These are phyloP conservation scores for Debaryomycetaceae sp. DNA, from an alignment of 1,139 yeast species.

Conservation along the genomic window DNA sequence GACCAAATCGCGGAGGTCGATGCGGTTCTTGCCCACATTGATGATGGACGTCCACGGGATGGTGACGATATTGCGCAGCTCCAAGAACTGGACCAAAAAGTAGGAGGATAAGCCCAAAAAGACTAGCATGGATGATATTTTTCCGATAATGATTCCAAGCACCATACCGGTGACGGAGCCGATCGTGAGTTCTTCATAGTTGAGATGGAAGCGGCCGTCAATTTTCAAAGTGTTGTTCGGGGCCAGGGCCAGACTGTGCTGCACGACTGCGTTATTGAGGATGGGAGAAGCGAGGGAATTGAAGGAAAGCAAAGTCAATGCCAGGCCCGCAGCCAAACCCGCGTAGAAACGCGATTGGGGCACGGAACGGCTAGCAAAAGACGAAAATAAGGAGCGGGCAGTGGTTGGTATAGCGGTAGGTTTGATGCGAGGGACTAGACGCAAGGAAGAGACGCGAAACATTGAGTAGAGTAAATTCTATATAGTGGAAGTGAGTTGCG, in stretches of 20 bases:
- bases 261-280: slow-evolving; percentile 4
- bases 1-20: slow-evolving; percentile 42
- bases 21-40: slow-evolving; percentile 31
- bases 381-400: too few species aligned
- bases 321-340: not conserved
- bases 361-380: not conserved
- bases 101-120: slow-evolving; percentile 41
- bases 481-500: too few species aligned
- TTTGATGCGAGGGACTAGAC: not conserved
- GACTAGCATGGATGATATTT: slow-evolving; percentile 48
- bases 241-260: slow-evolving; percentile 1
- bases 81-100: slow-evolving; percentile 46
- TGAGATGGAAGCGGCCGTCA: slow-evolving; percentile 14
- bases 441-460: not conserved
- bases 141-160: slow-evolving; percentile 56
- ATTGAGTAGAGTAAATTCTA: too few species aligned
- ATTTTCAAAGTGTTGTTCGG: not conserved
- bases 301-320: not conserved
- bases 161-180: slow-evolving; percentile 61
- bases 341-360: not conserved
- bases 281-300: slow-evolving; percentile 1
- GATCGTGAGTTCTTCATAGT: slow-evolving; percentile 56
- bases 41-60: slow-evolving; percentile 39
- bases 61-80: slow-evolving; percentile 43
- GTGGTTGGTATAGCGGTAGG: too few species aligned